These are phyloP conservation scores for Amphichorda felina DNA, from an alignment of 2,329 filamentous ascomycete species.

Conservation along the genomic window DNA sequence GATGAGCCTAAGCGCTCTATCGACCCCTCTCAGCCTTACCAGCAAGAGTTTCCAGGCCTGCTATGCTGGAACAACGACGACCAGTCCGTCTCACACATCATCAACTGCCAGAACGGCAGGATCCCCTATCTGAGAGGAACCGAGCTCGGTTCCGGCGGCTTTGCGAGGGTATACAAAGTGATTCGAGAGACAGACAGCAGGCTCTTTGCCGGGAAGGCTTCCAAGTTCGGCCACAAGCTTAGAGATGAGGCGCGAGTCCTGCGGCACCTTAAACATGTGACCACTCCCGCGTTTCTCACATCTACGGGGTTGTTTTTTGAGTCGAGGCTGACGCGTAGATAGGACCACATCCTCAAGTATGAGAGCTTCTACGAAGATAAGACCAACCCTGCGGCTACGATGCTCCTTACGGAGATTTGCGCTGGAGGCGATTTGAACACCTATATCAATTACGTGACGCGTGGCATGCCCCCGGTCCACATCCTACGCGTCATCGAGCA, in stretches of 20 bases:
- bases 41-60: background rate
- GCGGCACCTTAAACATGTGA: slow-evolving; percentile 12
- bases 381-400: slow-evolving; percentile 5
- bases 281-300: slow-evolving; percentile 1
- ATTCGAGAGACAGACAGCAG: slow-evolving; percentile 9
- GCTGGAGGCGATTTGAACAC: slow-evolving; percentile 13
- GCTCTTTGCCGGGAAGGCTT: slow-evolving; percentile 17
- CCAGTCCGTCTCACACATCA: background rate
- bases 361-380: slow-evolving; percentile 13
- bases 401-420: slow-evolving; percentile 20
- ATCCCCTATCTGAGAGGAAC: slow-evolving; percentile 7
- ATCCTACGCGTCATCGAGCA: slow-evolving; percentile 11
- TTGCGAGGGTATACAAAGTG: slow-evolving; percentile 16
- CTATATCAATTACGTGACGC: slow-evolving; percentile 10
- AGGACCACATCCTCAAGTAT: slow-evolving; percentile 16
- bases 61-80: background rate
- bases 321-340: background rate
- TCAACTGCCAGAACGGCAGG: background rate
- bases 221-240: slow-evolving; percentile 9
- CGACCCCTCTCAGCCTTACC: no score
- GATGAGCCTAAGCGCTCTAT: no score
- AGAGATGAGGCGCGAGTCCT: slow-evolving; percentile 12
- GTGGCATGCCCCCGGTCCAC: slow-evolving; percentile 7
- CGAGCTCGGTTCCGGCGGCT: slow-evolving; percentile 14
- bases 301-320: background rate